Evolutionary conservation across 2,329 filamentous ascomycete genomes (phyloP), one percentile per base, ranked within the genome.

Genomic region (Sarocladium oryzae): DNA sequence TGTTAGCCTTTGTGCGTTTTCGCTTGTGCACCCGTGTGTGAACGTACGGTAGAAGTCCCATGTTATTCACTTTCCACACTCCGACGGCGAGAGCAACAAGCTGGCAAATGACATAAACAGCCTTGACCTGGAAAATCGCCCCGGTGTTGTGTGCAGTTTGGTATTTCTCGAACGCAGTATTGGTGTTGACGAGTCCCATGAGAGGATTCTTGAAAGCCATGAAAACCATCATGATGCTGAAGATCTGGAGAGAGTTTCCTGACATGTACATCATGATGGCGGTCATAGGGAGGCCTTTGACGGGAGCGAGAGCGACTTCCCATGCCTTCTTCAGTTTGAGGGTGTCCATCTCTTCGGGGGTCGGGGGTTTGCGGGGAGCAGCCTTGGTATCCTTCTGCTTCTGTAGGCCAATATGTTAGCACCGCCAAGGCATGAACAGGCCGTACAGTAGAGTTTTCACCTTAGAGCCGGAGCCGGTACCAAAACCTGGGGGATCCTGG

Each of bases 191-290:
- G 41, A 97, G 73, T 30, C 91, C 93, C 69, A 89, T 82, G 54
- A 99, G 79, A 9, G 93, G 93, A 58, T 88, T 95, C 77, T 97
- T 97, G 79, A 99, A 99, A 41, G 95, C 85, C 87, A 96, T 97
- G 63, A 92, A 91, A 16, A 97, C 92, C 91, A 97, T 99, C 89
- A 97, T 97, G 71, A 99, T 97, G 70, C 88, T 95, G 76, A 99
- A 99, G 58, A 99, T 97, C 68, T 99, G 93, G 43, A 99, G 81
- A 55, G 89, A 90, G 73, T 97, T 99, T 63, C 93, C 93, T 28
- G 92, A 95, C 93, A 99, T 99, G 79, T 99, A 99, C 90, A 97
- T 97, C 85, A 96, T 96, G 67, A 99, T 92, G 56, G 86, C 91
- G 52, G 95, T 97, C 93, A 99, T 99, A 53, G 93, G 93, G 43